These are phyloP conservation scores for Plasmodium falciparum DNA, from an alignment of 169 alveolate species.

Conservation along the genomic window DNA sequence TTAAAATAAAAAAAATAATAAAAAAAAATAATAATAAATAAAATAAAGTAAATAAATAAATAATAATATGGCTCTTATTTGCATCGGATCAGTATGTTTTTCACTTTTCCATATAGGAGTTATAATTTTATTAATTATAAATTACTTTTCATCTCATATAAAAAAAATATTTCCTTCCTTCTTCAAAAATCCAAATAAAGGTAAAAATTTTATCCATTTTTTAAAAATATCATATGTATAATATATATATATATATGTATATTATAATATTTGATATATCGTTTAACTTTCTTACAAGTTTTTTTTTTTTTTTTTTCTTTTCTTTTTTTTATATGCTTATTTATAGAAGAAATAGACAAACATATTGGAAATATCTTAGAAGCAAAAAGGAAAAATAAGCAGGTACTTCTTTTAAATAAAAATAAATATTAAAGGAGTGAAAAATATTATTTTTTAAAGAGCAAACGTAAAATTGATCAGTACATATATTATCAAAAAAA, in stretches of 20 bases:
- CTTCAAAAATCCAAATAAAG: neutral
- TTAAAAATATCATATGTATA: neutral
- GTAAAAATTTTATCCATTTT: slow-evolving; percentile 4
- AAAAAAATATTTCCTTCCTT: slow-evolving; percentile 34
- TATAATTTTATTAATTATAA: slow-evolving; percentile 22
- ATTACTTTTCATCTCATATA: slow-evolving; percentile 49
- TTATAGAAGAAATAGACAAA: slow-evolving; percentile 4
- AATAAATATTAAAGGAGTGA: neutral
- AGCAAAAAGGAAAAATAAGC: slow-evolving; percentile 29
- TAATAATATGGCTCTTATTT: slow-evolving; percentile 45
- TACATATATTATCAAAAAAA: neutral
- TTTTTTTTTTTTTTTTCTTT: slow-evolving; percentile 4
- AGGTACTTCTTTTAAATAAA: slow-evolving; percentile 17
- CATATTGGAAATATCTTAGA: slow-evolving; percentile 33
- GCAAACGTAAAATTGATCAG: too few relatives aligned
- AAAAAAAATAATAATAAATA: too few relatives aligned
- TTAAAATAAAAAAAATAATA: too few relatives aligned
- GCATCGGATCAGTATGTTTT: slow-evolving; percentile 74
- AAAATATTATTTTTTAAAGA: neutral
- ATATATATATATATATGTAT: neutral
- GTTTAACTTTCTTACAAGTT: neutral
- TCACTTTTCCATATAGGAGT: slow-evolving; percentile 60
- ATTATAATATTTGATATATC: neutral
- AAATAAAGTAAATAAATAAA: too few relatives aligned
- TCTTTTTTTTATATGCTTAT: slow-evolving; percentile 4